phyloP scores from a whole-genome alignment of 805 yeast genomes.

The Clavispora fructus region DNA sequence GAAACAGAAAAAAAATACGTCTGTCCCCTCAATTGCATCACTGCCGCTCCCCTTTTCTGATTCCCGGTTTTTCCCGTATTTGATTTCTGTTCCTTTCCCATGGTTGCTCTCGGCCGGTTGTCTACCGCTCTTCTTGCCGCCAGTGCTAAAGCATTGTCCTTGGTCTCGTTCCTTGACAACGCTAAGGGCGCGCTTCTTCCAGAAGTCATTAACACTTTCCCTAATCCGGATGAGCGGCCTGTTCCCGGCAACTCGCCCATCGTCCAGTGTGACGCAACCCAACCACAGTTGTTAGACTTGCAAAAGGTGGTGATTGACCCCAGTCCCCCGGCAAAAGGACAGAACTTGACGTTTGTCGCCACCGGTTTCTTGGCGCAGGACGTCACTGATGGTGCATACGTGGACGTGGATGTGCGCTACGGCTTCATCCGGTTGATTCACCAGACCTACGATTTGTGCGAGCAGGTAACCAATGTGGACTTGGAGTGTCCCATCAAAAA shows the following conservation, averaged over 20 bases:
- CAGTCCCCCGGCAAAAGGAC: conserved; percentile 87
- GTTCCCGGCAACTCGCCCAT: conserved; percentile 92
- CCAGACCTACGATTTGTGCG: conserved; percentile 92
- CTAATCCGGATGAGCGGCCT: conserved; percentile 47
- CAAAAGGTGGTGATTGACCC: conserved; percentile 61
- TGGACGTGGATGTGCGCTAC: conserved; percentile 87
- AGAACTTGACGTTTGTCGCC: conserved; percentile 74
- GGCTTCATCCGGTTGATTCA: conserved; percentile 86
- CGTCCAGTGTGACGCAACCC: conserved; percentile 62
- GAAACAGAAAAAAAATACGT: too few relatives aligned
- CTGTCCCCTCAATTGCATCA: not conserved
- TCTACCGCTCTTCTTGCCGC: conserved; percentile 9
- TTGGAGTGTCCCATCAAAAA: conserved; percentile 74
- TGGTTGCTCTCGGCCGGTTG: conserved; percentile 14
- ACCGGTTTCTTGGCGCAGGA: conserved; percentile 52
- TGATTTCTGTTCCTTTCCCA: not conserved
- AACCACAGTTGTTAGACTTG: conserved; percentile 60
- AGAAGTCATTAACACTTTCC: conserved; percentile 9
- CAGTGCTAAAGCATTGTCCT: conserved; percentile 5
- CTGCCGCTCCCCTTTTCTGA: not conserved
- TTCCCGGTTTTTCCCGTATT: not conserved
- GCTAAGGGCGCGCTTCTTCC: not conserved
- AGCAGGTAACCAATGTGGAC: conserved; percentile 76
- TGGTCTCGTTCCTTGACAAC: not conserved
- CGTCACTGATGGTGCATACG: conserved; percentile 83